Percentiles rank a stretch among this genome's conserved stretches.
phyloP scores from a whole-genome alignment of 2,329 filamentous ascomycete species.

The Aspergillaceae sp. region DNA sequence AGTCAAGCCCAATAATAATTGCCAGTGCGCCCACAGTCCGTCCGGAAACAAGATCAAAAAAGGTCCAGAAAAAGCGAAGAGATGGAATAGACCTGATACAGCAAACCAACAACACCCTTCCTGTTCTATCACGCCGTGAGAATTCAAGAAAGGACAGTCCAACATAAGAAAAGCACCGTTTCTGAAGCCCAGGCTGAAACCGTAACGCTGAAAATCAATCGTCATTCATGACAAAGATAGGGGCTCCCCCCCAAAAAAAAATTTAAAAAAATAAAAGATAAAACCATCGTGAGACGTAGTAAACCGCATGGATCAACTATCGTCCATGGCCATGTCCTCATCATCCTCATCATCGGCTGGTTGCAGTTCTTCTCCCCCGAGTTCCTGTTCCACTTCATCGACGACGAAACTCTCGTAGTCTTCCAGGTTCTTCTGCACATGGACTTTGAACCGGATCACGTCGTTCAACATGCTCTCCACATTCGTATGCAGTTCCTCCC shows the following conservation, averaged over 20 bases:
- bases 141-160: neutral
- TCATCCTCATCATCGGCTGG: slow-evolving; percentile 23
- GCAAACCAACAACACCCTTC: neutral
- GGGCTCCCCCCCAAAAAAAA: neutral
- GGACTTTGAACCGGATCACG: slow-evolving; percentile 97
- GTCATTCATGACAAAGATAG: slow-evolving; percentile 2
- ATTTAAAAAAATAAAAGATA: slow-evolving; percentile 1
- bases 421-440: slow-evolving; percentile 84
- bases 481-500: slow-evolving; percentile 97
- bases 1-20: neutral
- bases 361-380: slow-evolving; percentile 53
- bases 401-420: slow-evolving; percentile 91
- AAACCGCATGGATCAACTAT: slow-evolving; percentile 1
- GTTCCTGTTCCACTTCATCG: slow-evolving; percentile 81
- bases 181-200: too few relatives aligned
- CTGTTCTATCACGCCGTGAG: neutral
- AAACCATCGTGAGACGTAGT: neutral
- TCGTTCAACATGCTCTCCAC: slow-evolving; percentile 95
- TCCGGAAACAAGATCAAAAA: neutral
- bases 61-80: neutral
- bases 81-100: neutral
- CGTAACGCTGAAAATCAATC: neutral
- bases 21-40: neutral
- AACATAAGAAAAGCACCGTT: neutral
- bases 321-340: slow-evolving; percentile 1